Conservation (phyloP, 139 green algal genomes). For the Closterium sp. region DNA sequence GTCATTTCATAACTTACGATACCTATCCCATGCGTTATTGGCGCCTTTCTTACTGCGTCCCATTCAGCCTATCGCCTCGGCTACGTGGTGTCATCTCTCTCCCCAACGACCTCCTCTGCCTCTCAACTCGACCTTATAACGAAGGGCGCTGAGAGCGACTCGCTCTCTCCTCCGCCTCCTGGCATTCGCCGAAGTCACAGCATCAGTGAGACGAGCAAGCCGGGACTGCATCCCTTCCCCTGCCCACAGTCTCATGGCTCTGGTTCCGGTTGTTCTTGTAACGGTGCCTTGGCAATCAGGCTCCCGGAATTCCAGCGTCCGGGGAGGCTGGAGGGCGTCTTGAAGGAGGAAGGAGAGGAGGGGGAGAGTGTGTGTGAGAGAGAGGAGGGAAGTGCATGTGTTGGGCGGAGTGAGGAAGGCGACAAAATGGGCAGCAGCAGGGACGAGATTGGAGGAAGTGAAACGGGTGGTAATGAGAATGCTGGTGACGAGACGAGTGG, state of each 20-base stretch:
- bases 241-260: background rate
- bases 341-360: background rate
- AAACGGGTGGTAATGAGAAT: background rate
- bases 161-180: background rate
- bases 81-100: background rate
- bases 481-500: background rate
- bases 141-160: background rate
- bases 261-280: background rate
- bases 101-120: background rate
- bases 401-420: background rate
- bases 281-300: background rate
- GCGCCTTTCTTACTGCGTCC: background rate
- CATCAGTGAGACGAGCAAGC: background rate
- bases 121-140: background rate
- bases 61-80: background rate
- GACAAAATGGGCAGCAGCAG: background rate
- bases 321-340: background rate
- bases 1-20: too few relatives aligned
- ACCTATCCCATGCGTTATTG: background rate
- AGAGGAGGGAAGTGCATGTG: background rate
- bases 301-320: background rate
- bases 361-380: background rate
- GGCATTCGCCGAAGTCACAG: background rate
- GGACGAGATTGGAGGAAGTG: background rate
- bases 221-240: background rate